Conservation (phyloP, 2,329 filamentous ascomycete genomes). For the Penicillium sclerotigenum region DNA sequence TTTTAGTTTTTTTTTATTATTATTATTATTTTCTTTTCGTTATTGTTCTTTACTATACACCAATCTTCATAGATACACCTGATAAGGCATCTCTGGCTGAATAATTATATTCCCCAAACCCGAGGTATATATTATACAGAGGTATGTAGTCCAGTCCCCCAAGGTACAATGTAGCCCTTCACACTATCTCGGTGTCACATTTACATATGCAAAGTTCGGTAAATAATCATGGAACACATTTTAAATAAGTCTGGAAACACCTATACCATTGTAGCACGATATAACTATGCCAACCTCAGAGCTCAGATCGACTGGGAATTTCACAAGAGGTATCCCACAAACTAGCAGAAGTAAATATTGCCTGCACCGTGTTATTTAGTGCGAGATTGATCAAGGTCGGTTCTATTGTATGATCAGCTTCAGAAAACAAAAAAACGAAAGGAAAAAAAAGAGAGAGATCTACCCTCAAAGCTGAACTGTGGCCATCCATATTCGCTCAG, state of each 20-base stretch:
- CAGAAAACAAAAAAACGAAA: not conserved
- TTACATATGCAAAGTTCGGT: not conserved
- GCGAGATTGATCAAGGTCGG: not conserved
- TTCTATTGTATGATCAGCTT: not conserved
- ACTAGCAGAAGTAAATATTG: not conserved
- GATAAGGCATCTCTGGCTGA: not conserved
- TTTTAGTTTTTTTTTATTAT: too few species aligned
- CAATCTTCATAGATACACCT: too few species aligned
- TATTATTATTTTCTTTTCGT: too few species aligned
- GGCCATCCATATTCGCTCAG: conserved; percentile 4
- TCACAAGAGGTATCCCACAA: not conserved
- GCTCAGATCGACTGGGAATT: not conserved
- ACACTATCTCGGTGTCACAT: too few species aligned
- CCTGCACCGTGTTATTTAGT: not conserved
- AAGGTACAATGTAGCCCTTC: too few species aligned
- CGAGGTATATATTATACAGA: not conserved
- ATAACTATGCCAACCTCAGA: not conserved
- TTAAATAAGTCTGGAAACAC: not conserved
- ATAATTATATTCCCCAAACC: not conserved
- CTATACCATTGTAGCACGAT: not conserved
- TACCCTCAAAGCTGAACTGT: not conserved
- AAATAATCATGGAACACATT: not conserved
- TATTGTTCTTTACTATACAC: too few species aligned
- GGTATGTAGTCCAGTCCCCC: not conserved
- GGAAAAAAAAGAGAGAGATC: not conserved